Evolutionary conservation across 1,139 yeast genomes (phyloP), one percentile per base, ranked within the genome.

Genomic region (Yamadazyma sp.): DNA sequence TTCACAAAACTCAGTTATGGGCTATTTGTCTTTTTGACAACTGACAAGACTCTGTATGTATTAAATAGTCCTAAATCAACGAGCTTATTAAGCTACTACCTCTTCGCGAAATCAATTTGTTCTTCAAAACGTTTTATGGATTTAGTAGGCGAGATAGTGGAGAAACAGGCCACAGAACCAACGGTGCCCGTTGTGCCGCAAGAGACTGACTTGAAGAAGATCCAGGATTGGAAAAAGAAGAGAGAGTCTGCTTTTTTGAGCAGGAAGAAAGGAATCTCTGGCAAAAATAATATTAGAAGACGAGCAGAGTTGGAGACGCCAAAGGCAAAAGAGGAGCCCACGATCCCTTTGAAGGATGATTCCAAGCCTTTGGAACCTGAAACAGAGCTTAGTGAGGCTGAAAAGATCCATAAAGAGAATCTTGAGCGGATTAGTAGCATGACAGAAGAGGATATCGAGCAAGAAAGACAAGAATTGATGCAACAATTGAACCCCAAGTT

Each of bases 351-450:
- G 26, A 8, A 26, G 30, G 20, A 32, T 40, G 38, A 15, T 7
- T 23, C 10, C 11, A 26, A 16, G 22, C 68, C 29, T 55, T 77
- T n/a, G 14, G 31, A 18, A 14, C 25, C 17, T 16, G 24, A 27
- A 26, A 9, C 5, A 17, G 14, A n/a, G n/a, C 12, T 46, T 5
- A 46, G 44, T 0, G 95, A 87, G 51, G 77, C 83, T 1, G 91
- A 83, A 50, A 75, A 77, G 54, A 87, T 91, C 26, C 92, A 87
- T 58, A 59, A 74, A 41, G 96, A 91, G 54, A 91, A 91, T 58
- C 57, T 85, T 47, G 78, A 79, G 32, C 69, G 73, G 37, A 59
- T 92, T 42, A 64, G 81, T 17, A 58, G 62, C 12, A 84, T 91
- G 94, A 67, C 83, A 2, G 71, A 69, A 2, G 83, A 75, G 17